These are phyloP conservation scores for Eremochloa ophiuroides DNA, from an alignment of 176 grass and related monocot species.

Conservation along the genomic window DNA sequence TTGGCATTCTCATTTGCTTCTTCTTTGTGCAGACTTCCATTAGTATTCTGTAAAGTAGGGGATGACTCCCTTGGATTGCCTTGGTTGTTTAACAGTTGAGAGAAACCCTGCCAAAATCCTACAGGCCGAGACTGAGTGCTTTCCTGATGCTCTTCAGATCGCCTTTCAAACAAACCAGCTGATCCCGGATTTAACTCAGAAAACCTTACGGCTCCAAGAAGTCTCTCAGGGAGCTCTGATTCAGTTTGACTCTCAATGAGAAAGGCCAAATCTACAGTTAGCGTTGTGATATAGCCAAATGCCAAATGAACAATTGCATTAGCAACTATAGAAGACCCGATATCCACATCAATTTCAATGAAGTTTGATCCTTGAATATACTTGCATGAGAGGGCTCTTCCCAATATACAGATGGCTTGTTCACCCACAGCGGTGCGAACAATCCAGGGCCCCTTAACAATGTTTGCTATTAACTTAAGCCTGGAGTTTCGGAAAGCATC, in stretches of 20 bases:
- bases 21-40: constrained; percentile 51
- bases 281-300: constrained; percentile 71
- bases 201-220: constrained; percentile 86
- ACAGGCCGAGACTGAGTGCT: constrained; percentile 24
- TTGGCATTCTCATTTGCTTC: constrained; percentile 21
- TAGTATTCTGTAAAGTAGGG: constrained; percentile 35
- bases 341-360: constrained; percentile 93
- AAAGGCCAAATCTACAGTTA: constrained; percentile 92
- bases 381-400: constrained; percentile 77
- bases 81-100: constrained; percentile 55
- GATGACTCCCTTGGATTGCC: constrained; percentile 31
- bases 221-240: constrained; percentile 84
- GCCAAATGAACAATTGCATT: constrained; percentile 96
- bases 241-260: constrained; percentile 82
- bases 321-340: constrained; percentile 89
- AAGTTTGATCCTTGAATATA: constrained; percentile 66
- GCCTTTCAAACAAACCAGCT: constrained; percentile 49
- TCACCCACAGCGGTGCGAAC: constrained; percentile 93
- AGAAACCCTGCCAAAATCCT: constrained; percentile 75
- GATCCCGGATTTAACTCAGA: constrained; percentile 71
- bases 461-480: constrained; percentile 91
- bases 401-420: constrained; percentile 91
- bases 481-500: constrained; percentile 82
- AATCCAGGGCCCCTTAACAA: constrained; percentile 85
- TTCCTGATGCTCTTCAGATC: constrained; percentile 49